These are phyloP conservation scores for slime mould (Dictyostelium discoideum) DNA, from an alignment of 78 protist species.

Conservation along the genomic window DNA sequence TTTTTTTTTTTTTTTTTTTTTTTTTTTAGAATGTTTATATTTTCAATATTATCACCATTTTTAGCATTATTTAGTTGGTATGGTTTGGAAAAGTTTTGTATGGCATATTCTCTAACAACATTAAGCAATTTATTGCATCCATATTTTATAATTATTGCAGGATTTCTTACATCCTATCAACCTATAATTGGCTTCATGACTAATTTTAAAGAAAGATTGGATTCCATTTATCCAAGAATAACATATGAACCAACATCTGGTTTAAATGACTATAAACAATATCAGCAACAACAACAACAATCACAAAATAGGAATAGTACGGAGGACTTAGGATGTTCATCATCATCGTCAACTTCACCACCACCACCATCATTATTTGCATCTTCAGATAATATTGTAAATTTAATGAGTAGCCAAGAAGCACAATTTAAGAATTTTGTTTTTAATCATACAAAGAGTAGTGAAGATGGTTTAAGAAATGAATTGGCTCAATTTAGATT, in stretches of 20 bases:
- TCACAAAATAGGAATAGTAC: neutral
- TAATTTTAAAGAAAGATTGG: constrained; percentile 22
- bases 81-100: constrained; percentile 39
- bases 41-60: constrained; percentile 50
- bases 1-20: neutral
- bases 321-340: neutral
- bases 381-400: neutral
- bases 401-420: constrained; percentile 3
- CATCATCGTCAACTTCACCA: neutral
- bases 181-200: constrained; percentile 37
- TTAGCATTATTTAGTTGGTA: constrained; percentile 63
- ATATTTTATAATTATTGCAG: constrained; percentile 54
- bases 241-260: neutral
- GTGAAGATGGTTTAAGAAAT: neutral
- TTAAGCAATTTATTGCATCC: constrained; percentile 72
- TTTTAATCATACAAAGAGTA: neutral
- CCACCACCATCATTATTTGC: neutral
- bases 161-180: constrained; percentile 52
- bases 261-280: neutral
- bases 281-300: neutral
- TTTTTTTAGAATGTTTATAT: constrained; percentile 32
- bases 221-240: constrained; percentile 3
- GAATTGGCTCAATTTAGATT: constrained; percentile 26
- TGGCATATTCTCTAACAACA: constrained; percentile 13
- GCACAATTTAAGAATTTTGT: constrained; percentile 1